A percentile compares a stretch with the other conserved stretches of the same genome.
These are phyloP conservation scores for Nemania sp. DNA, from an alignment of 2,329 filamentous ascomycete species.

Conservation along the genomic window DNA sequence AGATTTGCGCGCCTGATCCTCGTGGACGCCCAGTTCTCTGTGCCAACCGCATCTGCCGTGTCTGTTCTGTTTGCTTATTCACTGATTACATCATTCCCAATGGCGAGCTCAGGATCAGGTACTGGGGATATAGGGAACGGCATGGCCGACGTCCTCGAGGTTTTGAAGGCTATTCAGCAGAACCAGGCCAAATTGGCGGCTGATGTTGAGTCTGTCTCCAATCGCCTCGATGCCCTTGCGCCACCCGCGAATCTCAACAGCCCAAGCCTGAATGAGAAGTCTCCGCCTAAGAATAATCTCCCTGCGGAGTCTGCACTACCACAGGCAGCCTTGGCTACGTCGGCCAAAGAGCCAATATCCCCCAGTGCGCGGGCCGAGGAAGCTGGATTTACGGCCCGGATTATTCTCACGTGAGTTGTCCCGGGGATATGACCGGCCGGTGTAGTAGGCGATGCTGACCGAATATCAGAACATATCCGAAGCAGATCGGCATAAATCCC, in stretches of 20 bases:
- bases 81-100: constrained; percentile 22
- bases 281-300: constrained; percentile 22
- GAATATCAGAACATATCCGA: constrained; percentile 74
- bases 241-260: constrained; percentile 27
- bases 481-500: constrained; percentile 93
- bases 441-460: constrained; percentile 20
- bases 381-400: constrained; percentile 56
- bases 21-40: background rate
- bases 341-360: constrained; percentile 31
- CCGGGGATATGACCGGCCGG: background rate
- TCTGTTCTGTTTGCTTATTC: constrained; percentile 3
- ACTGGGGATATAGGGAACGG: constrained; percentile 24
- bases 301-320: constrained; percentile 24
- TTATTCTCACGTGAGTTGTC: constrained; percentile 56
- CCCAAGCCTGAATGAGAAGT: constrained; percentile 27
- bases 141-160: constrained; percentile 39
- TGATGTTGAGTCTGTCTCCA: constrained; percentile 38
- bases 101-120: constrained; percentile 35
- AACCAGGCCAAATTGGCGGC: constrained; percentile 36
- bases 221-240: constrained; percentile 38
- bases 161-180: constrained; percentile 38
- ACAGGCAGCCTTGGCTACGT: constrained; percentile 31
- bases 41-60: background rate
- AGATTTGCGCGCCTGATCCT: background rate
- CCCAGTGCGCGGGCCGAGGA: constrained; percentile 43